Percentiles rank a stretch among this genome's conserved stretches.
phyloP scores from a whole-genome alignment of 2,329 filamentous ascomycete genomes.

The Neonectria sp. region DNA sequence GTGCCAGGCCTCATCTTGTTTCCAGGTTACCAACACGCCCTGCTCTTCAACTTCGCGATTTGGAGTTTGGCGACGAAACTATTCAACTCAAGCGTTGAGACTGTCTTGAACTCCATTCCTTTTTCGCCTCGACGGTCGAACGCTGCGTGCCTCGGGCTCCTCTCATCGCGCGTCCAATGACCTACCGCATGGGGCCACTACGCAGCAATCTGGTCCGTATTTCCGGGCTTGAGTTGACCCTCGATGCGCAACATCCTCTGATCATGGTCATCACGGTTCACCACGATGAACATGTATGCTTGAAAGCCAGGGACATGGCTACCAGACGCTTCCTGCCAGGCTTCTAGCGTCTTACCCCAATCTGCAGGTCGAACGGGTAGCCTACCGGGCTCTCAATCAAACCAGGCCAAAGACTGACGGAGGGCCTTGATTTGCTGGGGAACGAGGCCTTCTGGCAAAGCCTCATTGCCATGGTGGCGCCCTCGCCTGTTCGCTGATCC shows the following conservation, averaged over 20 bases:
- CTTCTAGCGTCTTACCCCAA: conserved; percentile 45
- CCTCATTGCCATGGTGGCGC: conserved; percentile 28
- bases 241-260: conserved; percentile 12
- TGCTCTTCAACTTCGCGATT: conserved; percentile 13
- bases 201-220: conserved; percentile 18
- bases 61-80: conserved; percentile 13
- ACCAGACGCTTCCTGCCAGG: conserved; percentile 34
- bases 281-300: conserved; percentile 12
- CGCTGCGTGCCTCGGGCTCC: conserved; percentile 4
- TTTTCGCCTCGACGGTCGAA: conserved; percentile 1
- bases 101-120: conserved; percentile 19
- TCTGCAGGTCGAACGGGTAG: conserved; percentile 36
- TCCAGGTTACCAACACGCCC: conserved; percentile 10
- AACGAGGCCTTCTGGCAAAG: conserved; percentile 36
- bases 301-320: conserved; percentile 29
- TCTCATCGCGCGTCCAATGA: background rate
- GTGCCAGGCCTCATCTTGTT: conserved; percentile 14
- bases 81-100: conserved; percentile 1
- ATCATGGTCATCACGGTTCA: conserved; percentile 10
- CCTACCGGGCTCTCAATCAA: conserved; percentile 22
- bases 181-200: conserved; percentile 19
- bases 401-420: conserved; percentile 25
- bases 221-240: conserved; percentile 20
- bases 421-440: conserved; percentile 31
- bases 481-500: conserved; percentile 37